Evolutionary conservation across 208 protist genomes (phyloP).

Genomic region (Wallacemonas sp.): DNA sequence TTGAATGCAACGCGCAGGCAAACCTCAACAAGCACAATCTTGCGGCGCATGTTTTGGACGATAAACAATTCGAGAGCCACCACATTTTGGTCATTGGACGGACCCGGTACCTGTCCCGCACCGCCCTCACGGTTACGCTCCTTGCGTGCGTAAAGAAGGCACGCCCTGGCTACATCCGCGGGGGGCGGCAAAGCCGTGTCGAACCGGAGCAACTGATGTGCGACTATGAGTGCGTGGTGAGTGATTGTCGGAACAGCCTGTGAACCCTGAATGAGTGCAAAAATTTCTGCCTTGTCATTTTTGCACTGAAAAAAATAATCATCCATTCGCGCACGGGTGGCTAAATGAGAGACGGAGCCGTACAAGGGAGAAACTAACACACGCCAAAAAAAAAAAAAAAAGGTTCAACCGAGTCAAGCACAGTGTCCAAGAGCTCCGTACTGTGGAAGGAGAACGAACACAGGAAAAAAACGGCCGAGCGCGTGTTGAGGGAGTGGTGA

Average conservation of each 20-base stretch:
- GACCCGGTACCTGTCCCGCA: neutral
- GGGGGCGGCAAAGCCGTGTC: slow-evolving; percentile 7
- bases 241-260: neutral
- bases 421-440: too few relatives aligned
- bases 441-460: too few relatives aligned
- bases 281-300: slow-evolving; percentile 14
- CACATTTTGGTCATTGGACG: slow-evolving; percentile 42
- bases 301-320: slow-evolving; percentile 28
- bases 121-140: slow-evolving; percentile 35
- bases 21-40: slow-evolving; percentile 69
- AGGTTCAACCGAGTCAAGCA: too few relatives aligned
- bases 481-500: too few relatives aligned
- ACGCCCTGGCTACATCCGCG: slow-evolving; percentile 41
- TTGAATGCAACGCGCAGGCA: slow-evolving; percentile 68
- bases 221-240: slow-evolving; percentile 21
- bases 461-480: too few relatives aligned
- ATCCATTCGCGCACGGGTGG: slow-evolving; percentile 6
- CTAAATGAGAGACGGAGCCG: too few relatives aligned
- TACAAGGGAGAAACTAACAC: too few relatives aligned
- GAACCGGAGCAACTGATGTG: slow-evolving; percentile 19
- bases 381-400: too few relatives aligned
- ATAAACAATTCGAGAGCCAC: slow-evolving; percentile 68
- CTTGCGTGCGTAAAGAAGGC: slow-evolving; percentile 68
- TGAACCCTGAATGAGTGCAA: neutral
- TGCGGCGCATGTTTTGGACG: slow-evolving; percentile 54